Evolutionary conservation across 352 stramenopile genomes (phyloP).

Genomic region (Globisporangium camurandrum): DNA sequence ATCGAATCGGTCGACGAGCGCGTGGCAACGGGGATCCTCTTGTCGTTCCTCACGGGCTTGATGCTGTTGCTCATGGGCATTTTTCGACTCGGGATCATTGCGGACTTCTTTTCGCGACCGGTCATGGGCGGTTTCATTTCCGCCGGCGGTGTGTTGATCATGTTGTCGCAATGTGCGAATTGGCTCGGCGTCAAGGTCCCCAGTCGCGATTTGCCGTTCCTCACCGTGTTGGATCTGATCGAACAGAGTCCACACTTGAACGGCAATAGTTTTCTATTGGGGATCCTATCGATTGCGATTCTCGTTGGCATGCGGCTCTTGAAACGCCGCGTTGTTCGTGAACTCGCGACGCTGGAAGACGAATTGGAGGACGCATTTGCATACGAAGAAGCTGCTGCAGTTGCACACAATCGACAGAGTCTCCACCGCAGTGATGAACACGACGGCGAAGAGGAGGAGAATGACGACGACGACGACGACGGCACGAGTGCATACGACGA

Average conservation of each 20-base stretch:
- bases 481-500: conserved; percentile 16
- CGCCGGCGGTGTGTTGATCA: conserved; percentile 87
- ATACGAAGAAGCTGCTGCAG: conserved; percentile 33
- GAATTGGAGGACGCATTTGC: conserved; percentile 34
- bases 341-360: conserved; percentile 29
- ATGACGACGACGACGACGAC: conserved; percentile 16
- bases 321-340: conserved; percentile 35
- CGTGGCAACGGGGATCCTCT: conserved; percentile 39
- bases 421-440: conserved; percentile 7
- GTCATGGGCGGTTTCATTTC: conserved; percentile 90
- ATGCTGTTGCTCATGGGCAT: conserved; percentile 75
- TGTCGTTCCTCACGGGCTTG: conserved; percentile 67
- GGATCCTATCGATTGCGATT: conserved; percentile 38
- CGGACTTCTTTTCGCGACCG: conserved; percentile 84
- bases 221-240: conserved; percentile 53
- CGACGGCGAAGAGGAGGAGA: conserved; percentile 10
- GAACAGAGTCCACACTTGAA: conserved; percentile 60
- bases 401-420: conserved; percentile 19
- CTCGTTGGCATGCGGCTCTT: conserved; percentile 40
- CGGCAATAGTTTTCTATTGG: conserved; percentile 57
- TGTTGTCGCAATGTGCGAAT: conserved; percentile 83
- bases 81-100: conserved; percentile 76
- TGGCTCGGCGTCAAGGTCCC: conserved; percentile 71
- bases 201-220: conserved; percentile 42
- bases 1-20: conserved; percentile 41